These are phyloP conservation scores for Kwoniella europaea DNA, from an alignment of 768 basidiomycete species.

Conservation along the genomic window DNA sequence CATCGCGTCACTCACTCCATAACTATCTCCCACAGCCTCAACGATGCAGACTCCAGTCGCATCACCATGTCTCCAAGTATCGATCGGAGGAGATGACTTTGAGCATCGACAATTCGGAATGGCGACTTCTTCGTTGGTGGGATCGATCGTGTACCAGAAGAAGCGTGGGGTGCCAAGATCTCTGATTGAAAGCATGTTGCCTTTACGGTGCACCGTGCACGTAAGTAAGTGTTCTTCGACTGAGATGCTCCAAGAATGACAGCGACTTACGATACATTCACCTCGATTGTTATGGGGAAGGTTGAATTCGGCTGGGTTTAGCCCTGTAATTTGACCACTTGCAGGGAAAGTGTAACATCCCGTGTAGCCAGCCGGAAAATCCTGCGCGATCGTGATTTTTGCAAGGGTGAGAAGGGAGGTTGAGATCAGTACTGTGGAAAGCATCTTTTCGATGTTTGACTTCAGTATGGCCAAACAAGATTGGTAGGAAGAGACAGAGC, in stretches of 20 bases:
- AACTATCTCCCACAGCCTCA: neutral
- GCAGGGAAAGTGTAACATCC: slow-evolving; percentile 8
- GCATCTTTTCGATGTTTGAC: neutral
- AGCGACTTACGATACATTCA: slow-evolving; percentile 2
- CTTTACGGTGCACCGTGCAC: neutral
- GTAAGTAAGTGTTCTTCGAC: neutral
- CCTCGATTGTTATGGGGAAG: slow-evolving; percentile 1
- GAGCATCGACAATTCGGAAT: slow-evolving; percentile 1
- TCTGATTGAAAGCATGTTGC: slow-evolving; percentile 4
- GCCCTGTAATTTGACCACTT: slow-evolving; percentile 1
- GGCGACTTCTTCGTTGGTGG: neutral
- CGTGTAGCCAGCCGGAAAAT: neutral
- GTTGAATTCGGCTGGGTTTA: slow-evolving; percentile 3
- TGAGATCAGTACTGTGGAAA: neutral
- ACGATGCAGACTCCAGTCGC: neutral
- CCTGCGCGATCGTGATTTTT: too few species aligned
- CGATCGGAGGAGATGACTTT: neutral
- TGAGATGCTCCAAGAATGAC: neutral
- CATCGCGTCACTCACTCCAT: neutral
- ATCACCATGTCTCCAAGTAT: neutral
- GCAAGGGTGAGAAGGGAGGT: neutral
- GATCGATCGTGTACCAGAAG: slow-evolving; percentile 5
- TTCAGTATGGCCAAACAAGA: neutral
- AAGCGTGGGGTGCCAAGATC: neutral
- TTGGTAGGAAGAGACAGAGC: neutral